Evolutionary conservation across 768 basidiomycete species (phyloP), one percentile per base, ranked within the genome.

Genomic region (Collybia sordida): DNA sequence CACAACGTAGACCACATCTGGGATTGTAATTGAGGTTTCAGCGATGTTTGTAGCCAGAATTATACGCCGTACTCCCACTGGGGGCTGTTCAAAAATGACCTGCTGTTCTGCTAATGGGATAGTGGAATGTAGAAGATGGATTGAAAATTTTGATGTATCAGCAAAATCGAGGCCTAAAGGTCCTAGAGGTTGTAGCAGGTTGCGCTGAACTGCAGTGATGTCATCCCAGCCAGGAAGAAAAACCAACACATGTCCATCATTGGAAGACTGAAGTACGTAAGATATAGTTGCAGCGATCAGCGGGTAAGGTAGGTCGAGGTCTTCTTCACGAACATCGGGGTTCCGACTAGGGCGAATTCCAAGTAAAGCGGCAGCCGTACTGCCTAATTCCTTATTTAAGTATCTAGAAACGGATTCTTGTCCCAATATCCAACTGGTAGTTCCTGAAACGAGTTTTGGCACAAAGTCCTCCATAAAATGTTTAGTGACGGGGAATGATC

Each of bases 201-300:
- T 68, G 51, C 81, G 79, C 55, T 91, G 84, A 11, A 91, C 82
- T 5, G 78, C 71, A 44, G 77, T 75, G 45, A 98, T 97, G 59
- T 96, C 93, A 21, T 96, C 92, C 88, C 89, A 91, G 19, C 93
- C 93, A n/a, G 92, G 89, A 8, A 94, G 68, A 74, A 97, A 96
- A 18, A 94, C 91, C 41, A 96, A 78, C 38, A 93, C 85, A 61
- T 95, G 92, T 2, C 94, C 94, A 19, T 88, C 86, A 28, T 86
- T 75, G 0, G 93, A 86, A 35, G 71, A 73, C 44, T 79, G 73
- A 35, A 97, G 67, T 41, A 93, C 88, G 65, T 93, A 83, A 0
- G 86, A 77, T 61, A 98, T 79, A 21, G 86, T 84, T 25, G 92
- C 83, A 19, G 90, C 91, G 41, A 96, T 80, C 35, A 97, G 74